Evolutionary conservation across 805 yeast genomes (phyloP).

Genomic region (Candida methanosorbosa): DNA sequence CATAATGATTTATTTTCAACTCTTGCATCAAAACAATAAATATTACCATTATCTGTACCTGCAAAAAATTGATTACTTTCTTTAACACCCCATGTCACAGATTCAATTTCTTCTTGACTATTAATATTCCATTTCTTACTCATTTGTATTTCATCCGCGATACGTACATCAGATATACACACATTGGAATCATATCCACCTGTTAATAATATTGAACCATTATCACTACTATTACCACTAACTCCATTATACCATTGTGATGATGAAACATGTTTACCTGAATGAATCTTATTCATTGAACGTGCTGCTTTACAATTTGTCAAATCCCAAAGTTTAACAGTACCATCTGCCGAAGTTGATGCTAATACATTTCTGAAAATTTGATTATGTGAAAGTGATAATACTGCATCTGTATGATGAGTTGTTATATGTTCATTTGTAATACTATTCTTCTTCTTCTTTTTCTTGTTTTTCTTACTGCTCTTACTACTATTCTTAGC

Average conservation of each 20-base stretch:
- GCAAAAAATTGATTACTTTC: constrained; percentile 55
- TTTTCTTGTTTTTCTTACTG: constrained; percentile 29
- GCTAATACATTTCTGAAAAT: constrained; percentile 79
- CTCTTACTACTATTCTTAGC: constrained; percentile 12
- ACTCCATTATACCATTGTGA: constrained; percentile 66
- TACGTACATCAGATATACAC: constrained; percentile 80
- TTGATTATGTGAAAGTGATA: constrained; percentile 77
- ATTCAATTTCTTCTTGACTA: constrained; percentile 68
- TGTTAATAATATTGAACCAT: constrained; percentile 64
- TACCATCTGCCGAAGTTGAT: constrained; percentile 91
- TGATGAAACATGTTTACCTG: constrained; percentile 72
- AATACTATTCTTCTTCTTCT: constrained; percentile 41
- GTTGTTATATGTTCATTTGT: constrained; percentile 47
- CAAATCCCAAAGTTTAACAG: constrained; percentile 94
- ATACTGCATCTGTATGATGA: constrained; percentile 90
- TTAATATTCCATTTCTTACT: constrained; percentile 61
- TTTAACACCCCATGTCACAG: constrained; percentile 61
- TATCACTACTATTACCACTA: constrained; percentile 17
- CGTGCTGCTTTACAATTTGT: constrained; percentile 66
- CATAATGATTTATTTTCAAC: constrained; percentile 63
- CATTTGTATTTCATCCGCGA: constrained; percentile 49
- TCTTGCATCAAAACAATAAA: constrained; percentile 84
- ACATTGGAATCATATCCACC: constrained; percentile 90
- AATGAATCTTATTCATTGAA: constrained; percentile 63
- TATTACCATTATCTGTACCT: constrained; percentile 87